Evolutionary conservation across 345 rosid species (phyloP), one percentile per base, ranked within the genome.

Genomic region (Abelmoschus esculentus): DNA sequence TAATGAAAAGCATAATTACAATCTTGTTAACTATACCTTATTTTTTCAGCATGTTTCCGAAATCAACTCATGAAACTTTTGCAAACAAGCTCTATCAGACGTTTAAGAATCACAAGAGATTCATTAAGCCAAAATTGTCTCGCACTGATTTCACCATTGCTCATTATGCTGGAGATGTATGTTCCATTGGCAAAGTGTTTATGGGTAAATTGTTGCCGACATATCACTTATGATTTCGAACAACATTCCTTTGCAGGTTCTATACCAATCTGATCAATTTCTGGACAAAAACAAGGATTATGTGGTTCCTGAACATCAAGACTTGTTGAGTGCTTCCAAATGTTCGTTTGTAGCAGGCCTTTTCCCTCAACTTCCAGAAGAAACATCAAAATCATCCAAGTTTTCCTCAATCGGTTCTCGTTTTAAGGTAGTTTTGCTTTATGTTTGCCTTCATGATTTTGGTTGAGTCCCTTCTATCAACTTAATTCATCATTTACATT

Each of bases 241-340:
- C 49, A 28, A 13, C n/a, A 17, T 34, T 70, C 67, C 18, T 71
- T 78, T 80, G 22, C 89, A 93, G 98, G 98, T 93, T 69, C 80
- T 75, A 5, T 93, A 93, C 80, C 98, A 89, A 73, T 93, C 98
- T 59, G 96, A 93, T 61, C 88, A 88, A 38, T 93, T 93, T 84
- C 82, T 93, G 81, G 98, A 93, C 81, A 93, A 93, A 78, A 93
- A 93, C 92, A 93, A 93, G 79, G 98, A 91, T 61, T 93, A 93
- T 67, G 96, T 89, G 58, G 93, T 93, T 75, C 86, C 96, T 1
- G 98, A 93, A 76, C 96, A 93, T 80, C 98, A 93, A 76, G 98
- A 93, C 65, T 79, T 93, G 80, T 73, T 93, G 77, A 68, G 83
- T 69, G 88, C 85, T 71, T 91, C 98, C 60, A 81, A 80, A 57